Evolutionary conservation across 1,139 yeast species (phyloP).

Genomic region (Zygosaccharomyces sapae): DNA sequence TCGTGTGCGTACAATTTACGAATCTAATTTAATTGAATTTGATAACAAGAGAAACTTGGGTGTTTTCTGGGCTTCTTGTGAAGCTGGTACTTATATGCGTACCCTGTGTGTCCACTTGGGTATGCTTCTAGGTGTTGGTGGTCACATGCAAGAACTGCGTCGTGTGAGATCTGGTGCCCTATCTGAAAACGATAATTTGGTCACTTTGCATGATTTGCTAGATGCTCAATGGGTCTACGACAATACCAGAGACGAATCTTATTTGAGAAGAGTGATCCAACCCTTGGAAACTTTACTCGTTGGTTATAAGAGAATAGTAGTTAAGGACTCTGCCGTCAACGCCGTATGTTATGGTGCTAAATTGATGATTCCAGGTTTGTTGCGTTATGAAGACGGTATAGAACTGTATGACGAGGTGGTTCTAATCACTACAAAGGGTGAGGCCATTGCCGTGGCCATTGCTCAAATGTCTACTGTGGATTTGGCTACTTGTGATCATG

Average conservation of each 20-base stretch:
- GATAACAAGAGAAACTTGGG: constrained; percentile 96
- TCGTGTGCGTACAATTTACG: constrained; percentile 97
- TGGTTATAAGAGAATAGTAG: constrained; percentile 95
- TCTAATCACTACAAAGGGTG: constrained; percentile 97
- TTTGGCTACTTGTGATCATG: constrained; percentile 94
- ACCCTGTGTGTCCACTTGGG: constrained; percentile 98
- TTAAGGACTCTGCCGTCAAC: constrained; percentile 96
- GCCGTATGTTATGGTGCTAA: constrained; percentile 99
- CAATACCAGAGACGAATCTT: constrained; percentile 94
- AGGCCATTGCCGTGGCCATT: constrained; percentile 96
- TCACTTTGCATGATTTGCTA: constrained; percentile 91
- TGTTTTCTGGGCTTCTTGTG: constrained; percentile 99
- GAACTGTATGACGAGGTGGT: constrained; percentile 98
- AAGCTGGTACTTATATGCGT: constrained; percentile 99
- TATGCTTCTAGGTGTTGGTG: constrained; percentile 97
- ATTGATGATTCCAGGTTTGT: constrained; percentile 96
- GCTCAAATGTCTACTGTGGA: constrained; percentile 99
- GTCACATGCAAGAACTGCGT: constrained; percentile 99
- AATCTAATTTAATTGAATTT: constrained; percentile 89
- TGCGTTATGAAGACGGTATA: constrained; percentile 96
- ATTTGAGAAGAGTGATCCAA: constrained; percentile 87
- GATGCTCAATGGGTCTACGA: constrained; percentile 98
- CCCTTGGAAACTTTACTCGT: constrained; percentile 91
- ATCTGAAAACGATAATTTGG: constrained; percentile 84
- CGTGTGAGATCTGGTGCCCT: constrained; percentile 98